A percentile compares a stretch with the other conserved stretches of the same genome.
Conservation (phyloP, 192 early-diverging fungal species). For the Jimgerdemannia lactiflua region DNA sequence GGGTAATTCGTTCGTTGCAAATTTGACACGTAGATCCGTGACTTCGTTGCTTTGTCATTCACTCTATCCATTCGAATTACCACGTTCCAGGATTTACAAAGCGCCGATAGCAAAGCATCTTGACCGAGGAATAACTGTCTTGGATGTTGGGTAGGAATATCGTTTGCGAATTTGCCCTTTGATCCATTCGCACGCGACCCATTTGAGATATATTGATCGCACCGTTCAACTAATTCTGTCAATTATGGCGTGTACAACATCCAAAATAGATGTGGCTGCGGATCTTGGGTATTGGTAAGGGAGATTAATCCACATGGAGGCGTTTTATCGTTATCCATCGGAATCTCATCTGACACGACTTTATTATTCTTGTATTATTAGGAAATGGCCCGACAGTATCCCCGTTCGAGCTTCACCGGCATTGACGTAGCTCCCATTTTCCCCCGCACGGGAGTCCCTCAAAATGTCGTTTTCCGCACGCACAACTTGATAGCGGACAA, state of each 20-base stretch:
- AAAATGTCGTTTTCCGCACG: slow-evolving; percentile 5
- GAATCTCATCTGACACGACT: background rate
- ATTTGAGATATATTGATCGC: background rate
- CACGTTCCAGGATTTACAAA: slow-evolving; percentile 3
- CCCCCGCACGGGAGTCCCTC: background rate
- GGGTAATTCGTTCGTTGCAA: background rate
- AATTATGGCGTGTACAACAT: background rate
- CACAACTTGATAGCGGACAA: slow-evolving; percentile 1
- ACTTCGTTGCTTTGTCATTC: background rate
- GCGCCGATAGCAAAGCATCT: slow-evolving; percentile 17
- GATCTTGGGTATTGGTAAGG: slow-evolving; percentile 1
- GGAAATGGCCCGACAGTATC: slow-evolving; percentile 11
- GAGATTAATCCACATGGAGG: background rate
- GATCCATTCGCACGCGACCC: background rate
- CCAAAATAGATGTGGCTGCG: slow-evolving; percentile 1
- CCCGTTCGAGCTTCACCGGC: slow-evolving; percentile 17
- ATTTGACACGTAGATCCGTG: background rate
- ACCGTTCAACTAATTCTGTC: background rate
- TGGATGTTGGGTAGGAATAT: slow-evolving; percentile 23
- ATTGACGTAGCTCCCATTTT: slow-evolving; percentile 15
- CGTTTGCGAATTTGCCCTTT: background rate
- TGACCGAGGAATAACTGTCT: slow-evolving; percentile 8
- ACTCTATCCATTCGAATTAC: background rate
- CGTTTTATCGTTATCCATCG: background rate
- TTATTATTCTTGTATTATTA: background rate